Percentiles rank a stretch among this genome's conserved stretches.
Evolutionary conservation across 192 early-diverging fungal species (phyloP).

Genomic region (Backusella circina): DNA sequence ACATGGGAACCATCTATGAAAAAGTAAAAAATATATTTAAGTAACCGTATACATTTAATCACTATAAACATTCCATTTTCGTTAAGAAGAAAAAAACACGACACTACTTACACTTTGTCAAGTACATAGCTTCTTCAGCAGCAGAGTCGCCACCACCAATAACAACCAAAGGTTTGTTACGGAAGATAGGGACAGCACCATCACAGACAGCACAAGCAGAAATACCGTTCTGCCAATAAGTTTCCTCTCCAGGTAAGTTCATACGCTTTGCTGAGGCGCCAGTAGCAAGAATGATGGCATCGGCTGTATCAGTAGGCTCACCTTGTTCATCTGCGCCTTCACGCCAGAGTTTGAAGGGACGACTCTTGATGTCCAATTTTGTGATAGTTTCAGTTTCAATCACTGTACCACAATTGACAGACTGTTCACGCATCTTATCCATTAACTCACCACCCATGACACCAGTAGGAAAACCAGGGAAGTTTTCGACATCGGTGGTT

Average conservation of each 20-base stretch:
- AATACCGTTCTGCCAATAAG: conserved; percentile 96
- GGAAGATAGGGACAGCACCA: conserved; percentile 95
- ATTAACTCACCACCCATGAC: conserved; percentile 84
- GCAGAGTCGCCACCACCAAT: conserved; percentile 96
- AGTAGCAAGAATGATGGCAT: conserved; percentile 88
- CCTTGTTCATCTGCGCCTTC: conserved; percentile 73
- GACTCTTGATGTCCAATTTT: conserved; percentile 69
- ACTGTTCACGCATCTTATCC: conserved; percentile 84
- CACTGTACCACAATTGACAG: conserved; percentile 76
- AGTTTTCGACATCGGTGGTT: conserved; percentile 96
- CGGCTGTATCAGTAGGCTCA: conserved; percentile 69
- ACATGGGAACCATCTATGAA: conserved; percentile 78
- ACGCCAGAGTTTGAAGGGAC: conserved; percentile 84
- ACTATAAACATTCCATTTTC: neutral
- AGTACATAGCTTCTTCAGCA: conserved; percentile 92
- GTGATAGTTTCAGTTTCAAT: conserved; percentile 89
- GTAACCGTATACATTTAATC: neutral
- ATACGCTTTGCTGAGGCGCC: conserved; percentile 95
- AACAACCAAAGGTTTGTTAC: conserved; percentile 92
- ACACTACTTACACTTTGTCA: conserved; percentile 76
- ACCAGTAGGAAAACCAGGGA: conserved; percentile 91
- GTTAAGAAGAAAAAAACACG: neutral
- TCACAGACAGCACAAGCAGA: conserved; percentile 99
- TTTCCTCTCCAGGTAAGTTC: conserved; percentile 84
- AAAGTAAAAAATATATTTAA: neutral